Percentiles rank a stretch among this genome's conserved stretches.
phyloP scores from a whole-genome alignment of 257 asterid genomes.

The Gentiana dahurica region DNA sequence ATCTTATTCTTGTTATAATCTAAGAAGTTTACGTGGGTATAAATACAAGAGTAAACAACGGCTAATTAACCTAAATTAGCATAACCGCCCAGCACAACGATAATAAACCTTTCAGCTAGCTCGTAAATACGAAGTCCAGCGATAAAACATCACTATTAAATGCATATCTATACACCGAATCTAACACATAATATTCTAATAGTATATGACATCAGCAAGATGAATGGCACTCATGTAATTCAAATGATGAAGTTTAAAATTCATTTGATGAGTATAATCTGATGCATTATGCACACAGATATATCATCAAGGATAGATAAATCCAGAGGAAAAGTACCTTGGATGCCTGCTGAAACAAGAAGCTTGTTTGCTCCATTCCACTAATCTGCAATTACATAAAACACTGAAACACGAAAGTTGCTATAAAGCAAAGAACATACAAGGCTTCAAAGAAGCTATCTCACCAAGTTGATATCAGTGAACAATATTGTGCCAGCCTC shows the following conservation, averaged over 20 bases:
- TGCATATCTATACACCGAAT: too few relatives aligned
- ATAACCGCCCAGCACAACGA: too few relatives aligned
- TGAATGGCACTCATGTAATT: neutral
- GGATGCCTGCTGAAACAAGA: conserved; percentile 87
- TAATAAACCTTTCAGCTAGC: too few relatives aligned
- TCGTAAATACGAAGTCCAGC: too few relatives aligned
- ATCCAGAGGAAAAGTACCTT: conserved; percentile 38
- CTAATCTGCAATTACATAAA: conserved; percentile 46
- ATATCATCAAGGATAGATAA: neutral
- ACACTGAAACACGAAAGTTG: conserved; percentile 10
- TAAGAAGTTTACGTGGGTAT: too few relatives aligned
- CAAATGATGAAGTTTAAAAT: neutral
- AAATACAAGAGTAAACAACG: too few relatives aligned
- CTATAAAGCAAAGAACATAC: conserved; percentile 5
- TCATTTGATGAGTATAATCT: neutral
- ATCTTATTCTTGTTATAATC: too few relatives aligned
- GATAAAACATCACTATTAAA: too few relatives aligned
- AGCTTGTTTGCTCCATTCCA: conserved; percentile 95
- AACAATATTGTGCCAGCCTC: conserved; percentile 57
- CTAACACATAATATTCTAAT: too few relatives aligned
- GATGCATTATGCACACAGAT: too few relatives aligned
- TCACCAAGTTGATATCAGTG: conserved; percentile 84
- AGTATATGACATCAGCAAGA: neutral
- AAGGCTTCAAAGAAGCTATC: conserved; percentile 15
- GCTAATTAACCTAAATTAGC: too few relatives aligned